phyloP scores from a whole-genome alignment of 2,329 filamentous ascomycete genomes.

The Keithomyces neogunnii region DNA sequence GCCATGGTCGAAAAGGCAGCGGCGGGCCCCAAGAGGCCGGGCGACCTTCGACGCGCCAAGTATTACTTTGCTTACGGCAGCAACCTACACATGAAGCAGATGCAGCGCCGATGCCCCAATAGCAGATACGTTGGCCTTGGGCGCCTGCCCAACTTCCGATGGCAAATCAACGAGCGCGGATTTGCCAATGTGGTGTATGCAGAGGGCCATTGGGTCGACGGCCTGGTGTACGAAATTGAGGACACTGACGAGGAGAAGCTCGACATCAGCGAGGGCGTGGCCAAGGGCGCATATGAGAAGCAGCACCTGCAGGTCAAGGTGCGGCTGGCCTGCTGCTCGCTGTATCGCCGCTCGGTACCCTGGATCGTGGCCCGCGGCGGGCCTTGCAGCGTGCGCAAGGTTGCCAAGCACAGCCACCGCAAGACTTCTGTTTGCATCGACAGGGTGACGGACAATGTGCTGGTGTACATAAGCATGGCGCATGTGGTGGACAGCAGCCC shows the following conservation, averaged over 20 bases:
- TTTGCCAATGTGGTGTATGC: slow-evolving; percentile 33
- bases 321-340: slow-evolving; percentile 19
- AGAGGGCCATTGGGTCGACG: slow-evolving; percentile 27
- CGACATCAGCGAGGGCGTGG: slow-evolving; percentile 32
- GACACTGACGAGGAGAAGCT: slow-evolving; percentile 27
- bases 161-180: slow-evolving; percentile 39
- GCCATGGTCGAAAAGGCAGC: not conserved
- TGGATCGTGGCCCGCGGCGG: slow-evolving; percentile 30
- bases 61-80: slow-evolving; percentile 40
- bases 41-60: slow-evolving; percentile 16
- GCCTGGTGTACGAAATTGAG: slow-evolving; percentile 32
- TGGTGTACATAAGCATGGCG: slow-evolving; percentile 30
- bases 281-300: slow-evolving; percentile 30
- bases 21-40: not conserved
- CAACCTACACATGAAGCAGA: slow-evolving; percentile 36
- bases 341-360: slow-evolving; percentile 27
- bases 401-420: slow-evolving; percentile 10
- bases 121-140: slow-evolving; percentile 30
- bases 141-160: slow-evolving; percentile 28
- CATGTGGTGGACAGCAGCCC: slow-evolving; percentile 25
- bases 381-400: slow-evolving; percentile 17
- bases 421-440: not conserved
- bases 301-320: slow-evolving; percentile 23
- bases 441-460: slow-evolving; percentile 17
- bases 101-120: slow-evolving; percentile 33